These are phyloP conservation scores for Cladophialophora bantiana DNA, from an alignment of 2,329 filamentous ascomycete genomes.

Conservation along the genomic window DNA sequence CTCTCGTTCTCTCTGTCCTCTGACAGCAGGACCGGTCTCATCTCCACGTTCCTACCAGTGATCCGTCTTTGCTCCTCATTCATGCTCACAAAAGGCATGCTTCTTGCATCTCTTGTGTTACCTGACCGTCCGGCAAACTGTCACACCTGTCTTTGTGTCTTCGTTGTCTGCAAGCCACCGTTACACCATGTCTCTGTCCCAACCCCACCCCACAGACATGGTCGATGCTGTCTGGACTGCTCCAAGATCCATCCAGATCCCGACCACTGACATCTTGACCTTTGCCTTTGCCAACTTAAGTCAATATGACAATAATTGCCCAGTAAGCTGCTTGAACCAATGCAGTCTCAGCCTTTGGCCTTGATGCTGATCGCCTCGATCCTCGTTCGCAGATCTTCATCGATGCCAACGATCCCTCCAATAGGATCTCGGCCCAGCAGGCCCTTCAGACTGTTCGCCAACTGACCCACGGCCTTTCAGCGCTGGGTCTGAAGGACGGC, in stretches of 20 bases:
- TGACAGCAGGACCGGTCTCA: slow-evolving; percentile 14
- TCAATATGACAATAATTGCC: slow-evolving; percentile 47
- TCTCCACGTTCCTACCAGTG: slow-evolving; percentile 15
- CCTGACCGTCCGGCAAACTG: slow-evolving; percentile 24
- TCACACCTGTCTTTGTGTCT: slow-evolving; percentile 33
- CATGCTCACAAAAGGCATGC: slow-evolving; percentile 16
- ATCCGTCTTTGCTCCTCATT: slow-evolving; percentile 11
- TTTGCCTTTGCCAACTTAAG: slow-evolving; percentile 50
- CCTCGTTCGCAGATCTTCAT: slow-evolving; percentile 47
- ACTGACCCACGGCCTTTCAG: slow-evolving; percentile 51
- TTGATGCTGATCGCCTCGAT: slow-evolving; percentile 9
- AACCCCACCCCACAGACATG: not conserved
- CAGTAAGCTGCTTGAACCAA: slow-evolving; percentile 35
- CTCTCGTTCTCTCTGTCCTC: not conserved
- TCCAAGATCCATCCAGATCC: slow-evolving; percentile 20
- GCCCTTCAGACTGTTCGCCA: slow-evolving; percentile 48
- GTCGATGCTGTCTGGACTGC: slow-evolving; percentile 28
- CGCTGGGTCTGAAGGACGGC: slow-evolving; percentile 48
- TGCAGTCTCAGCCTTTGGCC: not conserved
- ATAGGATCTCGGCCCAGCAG: slow-evolving; percentile 47
- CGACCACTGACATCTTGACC: slow-evolving; percentile 48
- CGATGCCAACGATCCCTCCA: slow-evolving; percentile 50
- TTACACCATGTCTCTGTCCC: slow-evolving; percentile 35
- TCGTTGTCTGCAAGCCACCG: slow-evolving; percentile 29
- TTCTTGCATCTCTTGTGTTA: slow-evolving; percentile 25